phyloP scores from a whole-genome alignment of 768 basidiomycete species.

The Crepidotus variabilis region DNA sequence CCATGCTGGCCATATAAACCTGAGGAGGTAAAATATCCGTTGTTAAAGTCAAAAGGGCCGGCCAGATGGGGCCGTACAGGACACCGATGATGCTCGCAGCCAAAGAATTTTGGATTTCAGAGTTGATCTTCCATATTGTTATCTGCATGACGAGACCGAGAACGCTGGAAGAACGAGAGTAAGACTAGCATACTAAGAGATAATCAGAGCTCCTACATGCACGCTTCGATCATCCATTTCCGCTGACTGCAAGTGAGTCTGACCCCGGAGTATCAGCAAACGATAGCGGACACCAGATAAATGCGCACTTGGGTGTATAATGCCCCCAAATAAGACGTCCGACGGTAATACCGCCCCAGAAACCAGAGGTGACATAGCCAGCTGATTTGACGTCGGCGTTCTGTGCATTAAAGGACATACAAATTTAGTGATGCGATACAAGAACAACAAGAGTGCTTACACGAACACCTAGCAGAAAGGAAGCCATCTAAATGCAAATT shows the following conservation, averaged over 20 bases:
- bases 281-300: too few relatives aligned
- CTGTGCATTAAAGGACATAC: conserved; percentile 40
- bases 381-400: conserved; percentile 24
- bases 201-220: conserved; percentile 35
- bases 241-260: conserved; percentile 41
- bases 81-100: conserved; percentile 43
- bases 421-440: conserved; percentile 4
- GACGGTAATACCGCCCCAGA: conserved; percentile 53
- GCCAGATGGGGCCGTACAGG: conserved; percentile 50
- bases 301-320: conserved; percentile 35
- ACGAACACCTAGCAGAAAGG: conserved; percentile 43
- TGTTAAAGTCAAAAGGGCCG: conserved; percentile 37
- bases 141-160: conserved; percentile 43
- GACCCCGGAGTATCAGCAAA: neutral
- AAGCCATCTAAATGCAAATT: conserved; percentile 38
- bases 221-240: conserved; percentile 39
- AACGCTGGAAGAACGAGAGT: conserved; percentile 2
- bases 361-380: conserved; percentile 56
- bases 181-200: neutral
- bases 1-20: conserved; percentile 50
- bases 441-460: conserved; percentile 25
- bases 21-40: conserved; percentile 45
- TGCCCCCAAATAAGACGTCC: conserved; percentile 49
- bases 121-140: conserved; percentile 47
- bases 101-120: conserved; percentile 43